Conservation (phyloP, 345 rosid species). For the Cardamine resedifolia region DNA sequence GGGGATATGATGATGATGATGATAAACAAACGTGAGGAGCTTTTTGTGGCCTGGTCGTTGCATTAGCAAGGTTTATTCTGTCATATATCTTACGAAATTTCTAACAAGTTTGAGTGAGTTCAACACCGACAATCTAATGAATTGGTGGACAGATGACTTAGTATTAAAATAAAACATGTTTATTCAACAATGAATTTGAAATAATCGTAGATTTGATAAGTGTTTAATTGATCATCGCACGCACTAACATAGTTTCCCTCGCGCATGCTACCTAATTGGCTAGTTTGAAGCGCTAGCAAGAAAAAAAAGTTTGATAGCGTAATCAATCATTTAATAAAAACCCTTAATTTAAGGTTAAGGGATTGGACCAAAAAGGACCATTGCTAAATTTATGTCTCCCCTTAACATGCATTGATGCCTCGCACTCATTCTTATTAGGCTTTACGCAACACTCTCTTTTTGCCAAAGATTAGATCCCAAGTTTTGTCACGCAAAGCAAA, state of each 20-base stretch:
- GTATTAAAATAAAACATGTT: background rate
- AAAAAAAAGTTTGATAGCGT: background rate
- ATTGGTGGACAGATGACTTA: background rate
- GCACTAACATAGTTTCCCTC: background rate
- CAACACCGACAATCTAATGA: conserved; percentile 21
- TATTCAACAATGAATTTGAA: background rate
- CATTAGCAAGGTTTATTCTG: background rate
- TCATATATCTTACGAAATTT: background rate
- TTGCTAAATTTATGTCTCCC: conserved; percentile 34
- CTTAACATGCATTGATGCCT: conserved; percentile 34
- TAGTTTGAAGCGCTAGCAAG: background rate
- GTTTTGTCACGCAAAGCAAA: conserved; percentile 28
- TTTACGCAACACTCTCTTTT: conserved; percentile 42
- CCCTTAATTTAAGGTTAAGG: conserved; percentile 34
- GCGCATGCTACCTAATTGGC: conserved; percentile 15
- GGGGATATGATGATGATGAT: conserved; percentile 19
- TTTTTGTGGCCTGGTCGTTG: conserved; percentile 15
- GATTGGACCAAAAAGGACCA: conserved; percentile 36
- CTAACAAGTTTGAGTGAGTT: conserved; percentile 10
- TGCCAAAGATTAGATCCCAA: conserved; percentile 31
- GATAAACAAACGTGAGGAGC: conserved; percentile 4
- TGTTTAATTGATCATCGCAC: background rate
- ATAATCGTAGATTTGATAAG: background rate
- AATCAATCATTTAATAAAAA: conserved; percentile 12
- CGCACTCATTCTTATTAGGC: conserved; percentile 32